Evolutionary conservation across 352 stramenopile species (phyloP), one percentile per base, ranked within the genome.

Genomic region (Phytopythium chamaehyphon): DNA sequence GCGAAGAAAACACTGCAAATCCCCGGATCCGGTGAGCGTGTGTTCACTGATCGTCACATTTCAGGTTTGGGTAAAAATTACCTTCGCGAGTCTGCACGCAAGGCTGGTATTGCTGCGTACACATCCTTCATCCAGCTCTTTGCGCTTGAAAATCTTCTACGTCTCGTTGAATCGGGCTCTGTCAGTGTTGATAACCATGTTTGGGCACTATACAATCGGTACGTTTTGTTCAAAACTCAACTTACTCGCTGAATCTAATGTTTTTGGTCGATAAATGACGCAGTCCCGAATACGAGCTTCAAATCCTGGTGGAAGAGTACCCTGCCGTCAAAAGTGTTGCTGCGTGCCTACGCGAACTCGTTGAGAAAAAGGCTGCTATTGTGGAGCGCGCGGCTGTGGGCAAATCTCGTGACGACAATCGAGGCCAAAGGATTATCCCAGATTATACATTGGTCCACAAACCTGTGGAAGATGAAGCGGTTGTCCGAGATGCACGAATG

Each of bases 81-180:
- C 61, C 87, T 95, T 74, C 67, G 72, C 9, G 82, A 93, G 43
- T 46, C 61, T 6, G 75, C 84, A 38, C 74, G 86, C 4, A 44
- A 49, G 21, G 66, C 71, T 7, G 86, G 66, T 28, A 74, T 93
- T 33, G 47, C 66, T 1, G 78, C 83, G 36, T 96, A 96, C 47
- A 83, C 81, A 14, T 92, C 87, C 37, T 96, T 90, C 61, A 90
- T 95, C 40, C 71, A 80, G 52, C 49, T 93, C 18, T 95, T 76
- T 35, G 86, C 81, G 21, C 58, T 95, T 9, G 66, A 90, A 3
- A 71, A 59, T 10, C 54, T 93, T 23, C 54, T 90, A 9, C n/a
- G 35, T 1, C 48, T 57, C 23, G 47, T 79, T 18, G 64, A 80
- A 47, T 61, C 47, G 14, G 67, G 70, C 1, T 37, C 40, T 3